Base-by-base conservation (phyloP, 495 filamentous ascomycete genomes). In the Lophium mytilinum region DNA sequence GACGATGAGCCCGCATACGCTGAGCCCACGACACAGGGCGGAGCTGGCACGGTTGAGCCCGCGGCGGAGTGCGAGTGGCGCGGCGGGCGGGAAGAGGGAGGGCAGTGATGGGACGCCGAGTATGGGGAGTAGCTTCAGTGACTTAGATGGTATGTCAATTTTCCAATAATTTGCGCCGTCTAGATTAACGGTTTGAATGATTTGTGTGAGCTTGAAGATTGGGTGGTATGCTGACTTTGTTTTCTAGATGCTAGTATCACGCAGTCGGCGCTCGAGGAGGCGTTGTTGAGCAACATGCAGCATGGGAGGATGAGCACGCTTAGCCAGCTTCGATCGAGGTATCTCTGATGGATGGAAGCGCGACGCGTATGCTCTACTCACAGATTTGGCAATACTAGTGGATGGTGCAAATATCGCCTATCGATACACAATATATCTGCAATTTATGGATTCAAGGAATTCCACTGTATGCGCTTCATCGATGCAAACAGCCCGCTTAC, bases 101-200 rank as follows among this genome's bases (percentile, higher is more conserved):
- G 78, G 83, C 6, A 95, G 89, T 63, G 90, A 95, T 57, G 90
- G 76, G 50, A 90, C 88, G 1, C 93, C 90, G 0, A 98, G 94
- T 62, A 97, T 97, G 87, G 90, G 92, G 0, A 96, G 90, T 67
- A 96, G 91, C 68, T 98, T 95, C 67, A 96, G 91, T 70, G 93
- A 98, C 74, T 76, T 98, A 30, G 94, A 97, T 70, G 90, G 89
- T 92, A 77, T 59, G 77, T 71, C 3, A 30, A 30, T 3, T 30
- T 6, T 30, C 24, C 47, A 46, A 47, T 17, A 12, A 14, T 57
- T 45, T 14, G 9, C 36, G 37, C 18, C 21, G 37, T n/a, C 40
- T 30, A 12, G 35, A 4, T 24, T 40, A 2, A 35, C 10, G 43
- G 3, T 43, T 43, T 40, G 17, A 41, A 21, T 61, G 35, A 52